Percentiles rank a stretch among this genome's conserved stretches.
phyloP scores from a whole-genome alignment of 257 asterid genomes.

The Lavandula angustifolia region DNA sequence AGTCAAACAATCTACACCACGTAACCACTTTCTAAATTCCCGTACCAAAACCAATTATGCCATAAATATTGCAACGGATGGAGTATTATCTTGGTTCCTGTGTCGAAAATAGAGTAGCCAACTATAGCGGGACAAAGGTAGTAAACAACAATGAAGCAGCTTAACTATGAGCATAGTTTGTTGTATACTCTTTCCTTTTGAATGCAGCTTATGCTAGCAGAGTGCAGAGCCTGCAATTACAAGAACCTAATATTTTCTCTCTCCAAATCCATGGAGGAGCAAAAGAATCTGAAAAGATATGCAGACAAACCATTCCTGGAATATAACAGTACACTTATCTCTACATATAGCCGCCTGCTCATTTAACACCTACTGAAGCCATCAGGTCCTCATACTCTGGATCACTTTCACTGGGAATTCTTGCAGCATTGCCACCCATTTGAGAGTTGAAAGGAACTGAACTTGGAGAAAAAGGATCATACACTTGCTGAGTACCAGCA shows the following conservation, averaged over 20 bases:
- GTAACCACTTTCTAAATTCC: no score
- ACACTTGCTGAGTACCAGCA: slow-evolving; percentile 56
- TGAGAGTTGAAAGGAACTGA: slow-evolving; percentile 49
- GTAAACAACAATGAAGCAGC: background rate
- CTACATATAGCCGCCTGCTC: slow-evolving; percentile 21
- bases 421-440: slow-evolving; percentile 44
- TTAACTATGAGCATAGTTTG: background rate
- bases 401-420: slow-evolving; percentile 55
- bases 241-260: slow-evolving; percentile 1
- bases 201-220: slow-evolving; percentile 13
- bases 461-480: slow-evolving; percentile 85
- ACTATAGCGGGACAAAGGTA: no score
- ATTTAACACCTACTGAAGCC: slow-evolving; percentile 82
- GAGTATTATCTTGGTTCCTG: no score
- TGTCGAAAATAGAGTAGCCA: no score
- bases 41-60: no score
- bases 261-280: slow-evolving; percentile 11
- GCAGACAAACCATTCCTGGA: slow-evolving; percentile 8
- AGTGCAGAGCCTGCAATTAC: slow-evolving; percentile 21
- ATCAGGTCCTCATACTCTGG: slow-evolving; percentile 83
- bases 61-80: no score
- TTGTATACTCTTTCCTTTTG: slow-evolving; percentile 3
- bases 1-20: no score
- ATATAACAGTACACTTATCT: background rate
- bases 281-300: slow-evolving; percentile 30